Conservation (phyloP, 257 asterid species). For the Perilla frutescens region DNA sequence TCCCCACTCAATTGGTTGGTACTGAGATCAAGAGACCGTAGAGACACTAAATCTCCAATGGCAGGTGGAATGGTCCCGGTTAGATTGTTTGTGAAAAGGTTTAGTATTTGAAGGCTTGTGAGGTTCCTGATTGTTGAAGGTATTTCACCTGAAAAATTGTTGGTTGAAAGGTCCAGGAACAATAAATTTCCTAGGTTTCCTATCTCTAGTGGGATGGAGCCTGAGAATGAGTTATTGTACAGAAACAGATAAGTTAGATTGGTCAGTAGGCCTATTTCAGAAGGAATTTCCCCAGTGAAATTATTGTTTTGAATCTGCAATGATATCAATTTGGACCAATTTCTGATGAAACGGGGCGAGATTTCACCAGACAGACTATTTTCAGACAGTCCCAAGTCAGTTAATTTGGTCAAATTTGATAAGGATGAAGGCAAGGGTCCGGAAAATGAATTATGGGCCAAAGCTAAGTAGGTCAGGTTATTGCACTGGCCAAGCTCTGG, state of each 20-base stretch:
- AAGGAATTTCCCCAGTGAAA: constrained; percentile 63
- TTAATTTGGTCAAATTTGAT: constrained; percentile 58
- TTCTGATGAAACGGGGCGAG: constrained; percentile 43
- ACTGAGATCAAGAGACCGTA: constrained; percentile 50
- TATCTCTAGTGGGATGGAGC: constrained; percentile 60
- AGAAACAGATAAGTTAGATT: constrained; percentile 49
- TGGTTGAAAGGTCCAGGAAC: constrained; percentile 50
- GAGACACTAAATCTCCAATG: constrained; percentile 53
- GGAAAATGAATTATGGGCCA: constrained; percentile 51
- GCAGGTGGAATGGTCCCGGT: constrained; percentile 65
- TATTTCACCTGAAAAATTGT: constrained; percentile 64
- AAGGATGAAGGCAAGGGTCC: constrained; percentile 74
- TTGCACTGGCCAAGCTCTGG: constrained; percentile 56
- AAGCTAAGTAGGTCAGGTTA: constrained; percentile 47
- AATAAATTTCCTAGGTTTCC: constrained; percentile 52
- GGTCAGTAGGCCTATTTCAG: constrained; percentile 60
- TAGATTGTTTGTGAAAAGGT: constrained; percentile 62
- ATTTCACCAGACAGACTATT: constrained; percentile 68
- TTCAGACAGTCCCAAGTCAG: constrained; percentile 62
- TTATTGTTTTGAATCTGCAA: constrained; percentile 65
- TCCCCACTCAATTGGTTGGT: constrained; percentile 62
- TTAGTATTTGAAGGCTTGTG: constrained; percentile 44
- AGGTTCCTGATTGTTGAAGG: constrained; percentile 65
- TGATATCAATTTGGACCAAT: constrained; percentile 65
- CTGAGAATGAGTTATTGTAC: constrained; percentile 58